Evolutionary conservation across 106 monocot species (phyloP).

Genomic region (Apostasia shenzhenica): DNA sequence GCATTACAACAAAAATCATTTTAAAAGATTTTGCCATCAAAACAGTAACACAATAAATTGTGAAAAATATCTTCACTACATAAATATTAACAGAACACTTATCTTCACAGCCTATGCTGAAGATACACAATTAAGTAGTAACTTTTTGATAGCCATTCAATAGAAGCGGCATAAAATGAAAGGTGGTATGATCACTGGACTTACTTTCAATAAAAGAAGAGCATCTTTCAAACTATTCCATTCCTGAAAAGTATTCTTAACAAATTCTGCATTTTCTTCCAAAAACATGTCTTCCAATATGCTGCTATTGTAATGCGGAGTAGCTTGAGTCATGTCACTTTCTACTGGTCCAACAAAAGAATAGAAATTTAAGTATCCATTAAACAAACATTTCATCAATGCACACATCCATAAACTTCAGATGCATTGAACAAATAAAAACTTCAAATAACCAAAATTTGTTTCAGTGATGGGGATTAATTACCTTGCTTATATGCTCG

Average conservation of each 20-base stretch:
- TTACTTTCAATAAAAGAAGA: slow-evolving; percentile 77
- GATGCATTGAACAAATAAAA: not conserved
- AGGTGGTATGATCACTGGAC: not conserved
- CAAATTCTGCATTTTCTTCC: slow-evolving; percentile 78
- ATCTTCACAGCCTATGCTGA: not conserved
- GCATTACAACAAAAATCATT: slow-evolving; percentile 1
- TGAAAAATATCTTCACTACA: too few relatives aligned
- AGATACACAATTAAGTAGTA: too few relatives aligned
- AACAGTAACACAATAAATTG: not conserved
- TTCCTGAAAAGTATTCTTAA: slow-evolving; percentile 46
- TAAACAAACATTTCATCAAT: not conserved
- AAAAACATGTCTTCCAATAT: slow-evolving; percentile 94
- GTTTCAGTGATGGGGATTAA: not conserved
- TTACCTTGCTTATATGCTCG: slow-evolving; percentile 57
- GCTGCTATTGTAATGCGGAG: slow-evolving; percentile 85
- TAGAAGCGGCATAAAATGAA: too few relatives aligned
- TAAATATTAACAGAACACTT: too few relatives aligned
- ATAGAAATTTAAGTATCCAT: not conserved
- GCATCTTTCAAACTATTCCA: slow-evolving; percentile 66
- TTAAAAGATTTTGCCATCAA: not conserved
- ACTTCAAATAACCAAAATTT: not conserved
- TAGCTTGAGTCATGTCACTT: slow-evolving; percentile 44
- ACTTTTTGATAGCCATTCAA: too few relatives aligned
- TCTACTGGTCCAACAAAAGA: slow-evolving; percentile 2
- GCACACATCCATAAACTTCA: not conserved